These are phyloP conservation scores for Neonectria hederae DNA, from an alignment of 2,329 filamentous ascomycete genomes.

Conservation along the genomic window DNA sequence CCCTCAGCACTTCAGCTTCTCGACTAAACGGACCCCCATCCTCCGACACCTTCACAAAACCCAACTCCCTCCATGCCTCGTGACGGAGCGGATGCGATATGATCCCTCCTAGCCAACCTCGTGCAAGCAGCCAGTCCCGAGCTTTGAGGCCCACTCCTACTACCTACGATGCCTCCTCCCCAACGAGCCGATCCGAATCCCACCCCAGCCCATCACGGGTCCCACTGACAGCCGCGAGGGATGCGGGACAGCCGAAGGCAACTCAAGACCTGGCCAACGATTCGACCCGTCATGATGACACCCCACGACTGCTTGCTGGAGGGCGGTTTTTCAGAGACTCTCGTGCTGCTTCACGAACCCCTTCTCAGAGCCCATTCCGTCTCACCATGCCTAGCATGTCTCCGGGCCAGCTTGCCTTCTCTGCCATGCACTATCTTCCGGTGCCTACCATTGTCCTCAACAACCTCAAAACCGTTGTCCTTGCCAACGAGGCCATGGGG, in stretches of 20 bases:
- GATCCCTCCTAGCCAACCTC: constrained; percentile 45
- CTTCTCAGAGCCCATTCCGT: constrained; percentile 51
- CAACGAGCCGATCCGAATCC: constrained; percentile 26
- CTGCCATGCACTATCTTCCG: constrained; percentile 77
- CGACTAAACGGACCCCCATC: not conserved
- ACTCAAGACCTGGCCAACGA: constrained; percentile 30
- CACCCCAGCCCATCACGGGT: constrained; percentile 29
- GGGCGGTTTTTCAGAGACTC: constrained; percentile 50
- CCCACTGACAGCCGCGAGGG: constrained; percentile 24
- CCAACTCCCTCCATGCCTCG: constrained; percentile 37
- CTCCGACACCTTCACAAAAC: constrained; percentile 3
- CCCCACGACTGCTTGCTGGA: constrained; percentile 37
- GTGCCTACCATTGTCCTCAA: constrained; percentile 76
- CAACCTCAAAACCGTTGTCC: constrained; percentile 72
- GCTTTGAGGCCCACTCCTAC: constrained; percentile 38
- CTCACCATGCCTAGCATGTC: constrained; percentile 59
- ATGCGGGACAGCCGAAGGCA: constrained; percentile 32
- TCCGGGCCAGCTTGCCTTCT: constrained; percentile 67
- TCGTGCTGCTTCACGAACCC: constrained; percentile 43
- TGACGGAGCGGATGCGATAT: constrained; percentile 44
- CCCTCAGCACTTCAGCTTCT: not conserved
- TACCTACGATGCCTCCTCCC: constrained; percentile 36
- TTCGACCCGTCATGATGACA: constrained; percentile 36
- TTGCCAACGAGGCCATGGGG: constrained; percentile 81
- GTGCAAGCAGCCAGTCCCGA: constrained; percentile 43